A percentile compares a stretch with the other conserved stretches of the same genome.
phyloP scores from a whole-genome alignment of 768 basidiomycete species.

The Cystobasidium tubakii region DNA sequence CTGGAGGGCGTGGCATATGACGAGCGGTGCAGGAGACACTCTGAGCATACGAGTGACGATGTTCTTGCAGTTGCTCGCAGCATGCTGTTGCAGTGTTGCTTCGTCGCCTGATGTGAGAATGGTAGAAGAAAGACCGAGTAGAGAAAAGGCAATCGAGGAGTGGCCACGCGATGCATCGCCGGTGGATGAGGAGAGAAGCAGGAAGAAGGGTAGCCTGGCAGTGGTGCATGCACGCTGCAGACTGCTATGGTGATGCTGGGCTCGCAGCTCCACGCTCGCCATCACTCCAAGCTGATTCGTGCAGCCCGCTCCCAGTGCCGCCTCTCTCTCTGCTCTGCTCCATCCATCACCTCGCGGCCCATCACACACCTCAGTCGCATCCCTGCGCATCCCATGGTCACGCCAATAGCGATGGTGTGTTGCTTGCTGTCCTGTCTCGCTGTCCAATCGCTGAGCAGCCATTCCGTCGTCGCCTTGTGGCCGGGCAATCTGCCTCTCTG shows the following conservation, averaged over 20 bases:
- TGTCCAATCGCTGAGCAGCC: no score
- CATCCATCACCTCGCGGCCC: not conserved
- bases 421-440: not conserved
- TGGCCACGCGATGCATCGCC: no score
- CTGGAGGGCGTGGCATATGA: no score
- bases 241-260: no score
- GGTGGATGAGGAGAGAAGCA: no score
- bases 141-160: not conserved
- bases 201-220: no score
- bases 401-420: not conserved
- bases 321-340: slow-evolving; percentile 3
- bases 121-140: not conserved
- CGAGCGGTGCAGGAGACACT: not conserved
- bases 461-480: no score
- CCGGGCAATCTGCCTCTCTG: not conserved
- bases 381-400: not conserved
- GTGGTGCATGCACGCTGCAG: not conserved
- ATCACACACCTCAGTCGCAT: not conserved
- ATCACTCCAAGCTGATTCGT: no score
- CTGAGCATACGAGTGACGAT: not conserved
- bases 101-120: not conserved
- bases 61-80: not conserved
- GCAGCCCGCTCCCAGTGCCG: no score
- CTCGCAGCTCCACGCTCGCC: no score
- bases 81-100: not conserved